Percentiles rank a stretch among this genome's conserved stretches.
phyloP scores from a whole-genome alignment of 495 filamentous ascomycete species.

The Aspergillus sclerotiicarbonarius region DNA sequence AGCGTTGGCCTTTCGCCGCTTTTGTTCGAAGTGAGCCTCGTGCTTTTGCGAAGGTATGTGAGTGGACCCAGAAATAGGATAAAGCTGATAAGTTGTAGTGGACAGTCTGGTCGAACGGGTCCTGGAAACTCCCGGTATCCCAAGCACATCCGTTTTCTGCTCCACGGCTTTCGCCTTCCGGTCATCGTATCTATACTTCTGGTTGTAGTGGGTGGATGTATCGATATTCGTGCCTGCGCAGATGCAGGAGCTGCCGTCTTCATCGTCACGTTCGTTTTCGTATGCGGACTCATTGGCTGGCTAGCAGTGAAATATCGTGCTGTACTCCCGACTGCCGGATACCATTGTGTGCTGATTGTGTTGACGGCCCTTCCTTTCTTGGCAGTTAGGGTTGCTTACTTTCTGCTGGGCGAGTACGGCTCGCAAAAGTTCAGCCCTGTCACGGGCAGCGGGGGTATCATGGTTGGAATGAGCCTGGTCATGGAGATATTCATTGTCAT shows the following conservation, averaged over 20 bases:
- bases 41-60: conserved; percentile 32
- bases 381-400: conserved; percentile 25
- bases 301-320: conserved; percentile 23
- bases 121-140: conserved; percentile 32
- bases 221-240: conserved; percentile 19
- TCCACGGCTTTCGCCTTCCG: conserved; percentile 30
- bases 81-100: conserved; percentile 19
- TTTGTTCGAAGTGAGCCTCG: conserved; percentile 35
- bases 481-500: conserved; percentile 31
- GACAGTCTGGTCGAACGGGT: conserved; percentile 30
- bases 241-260: conserved; percentile 27
- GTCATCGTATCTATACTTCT: conserved; percentile 26
- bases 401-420: conserved; percentile 27
- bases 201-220: conserved; percentile 25
- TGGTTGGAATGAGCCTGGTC: conserved; percentile 30
- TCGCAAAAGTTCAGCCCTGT: conserved; percentile 23
- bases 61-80: neutral
- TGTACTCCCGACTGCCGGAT: conserved; percentile 23
- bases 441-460: conserved; percentile 20
- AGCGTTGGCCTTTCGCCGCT: conserved; percentile 35
- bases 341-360: conserved; percentile 22
- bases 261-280: conserved; percentile 27
- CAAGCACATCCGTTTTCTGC: conserved; percentile 25
- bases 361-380: conserved; percentile 27
- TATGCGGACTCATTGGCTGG: conserved; percentile 25